Evolutionary conservation across 805 yeast species (phyloP).

Genomic region (Candida broadrunensis): DNA sequence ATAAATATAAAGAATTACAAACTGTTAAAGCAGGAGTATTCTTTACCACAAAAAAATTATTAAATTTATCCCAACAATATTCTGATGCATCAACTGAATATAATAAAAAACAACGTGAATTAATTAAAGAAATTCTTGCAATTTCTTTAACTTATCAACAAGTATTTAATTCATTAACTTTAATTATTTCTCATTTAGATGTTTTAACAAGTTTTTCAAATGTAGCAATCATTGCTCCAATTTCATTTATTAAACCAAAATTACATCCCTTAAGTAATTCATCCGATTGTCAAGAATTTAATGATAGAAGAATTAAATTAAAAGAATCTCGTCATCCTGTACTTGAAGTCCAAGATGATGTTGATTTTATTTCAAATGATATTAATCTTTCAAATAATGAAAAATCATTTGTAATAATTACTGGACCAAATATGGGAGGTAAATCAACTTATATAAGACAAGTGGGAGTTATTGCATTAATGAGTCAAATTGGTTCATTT

Average conservation of each 20-base stretch:
- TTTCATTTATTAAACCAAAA: constrained; percentile 73
- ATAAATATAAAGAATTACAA: constrained; percentile 71
- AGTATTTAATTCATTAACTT: constrained; percentile 66
- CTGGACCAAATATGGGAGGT: constrained; percentile 99
- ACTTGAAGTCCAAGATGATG: constrained; percentile 86
- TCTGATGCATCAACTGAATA: constrained; percentile 62
- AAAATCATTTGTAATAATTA: constrained; percentile 68
- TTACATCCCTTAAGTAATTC: constrained; percentile 51
- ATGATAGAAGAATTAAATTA: constrained; percentile 49
- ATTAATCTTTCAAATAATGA: constrained; percentile 51
- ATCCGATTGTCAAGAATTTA: constrained; percentile 16
- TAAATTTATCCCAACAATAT: constrained; percentile 57
- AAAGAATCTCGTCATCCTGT: constrained; percentile 92
- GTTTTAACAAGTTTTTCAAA: constrained; percentile 85
- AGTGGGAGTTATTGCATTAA: constrained; percentile 77
- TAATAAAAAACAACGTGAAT: constrained; percentile 67
- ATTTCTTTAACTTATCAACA: constrained; percentile 81
- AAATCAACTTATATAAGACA: constrained; percentile 91
- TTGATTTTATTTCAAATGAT: constrained; percentile 89
- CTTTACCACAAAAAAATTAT: constrained; percentile 72
- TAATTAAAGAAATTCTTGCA: constrained; percentile 78
- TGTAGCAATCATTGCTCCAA: constrained; percentile 73
- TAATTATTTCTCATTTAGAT: constrained; percentile 70
- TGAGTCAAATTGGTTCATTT: constrained; percentile 89
- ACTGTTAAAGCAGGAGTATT: constrained; percentile 95